Evolutionary conservation across 2,329 filamentous ascomycete species (phyloP), one percentile per base, ranked within the genome.

Genomic region (Elsinoe necatrix): DNA sequence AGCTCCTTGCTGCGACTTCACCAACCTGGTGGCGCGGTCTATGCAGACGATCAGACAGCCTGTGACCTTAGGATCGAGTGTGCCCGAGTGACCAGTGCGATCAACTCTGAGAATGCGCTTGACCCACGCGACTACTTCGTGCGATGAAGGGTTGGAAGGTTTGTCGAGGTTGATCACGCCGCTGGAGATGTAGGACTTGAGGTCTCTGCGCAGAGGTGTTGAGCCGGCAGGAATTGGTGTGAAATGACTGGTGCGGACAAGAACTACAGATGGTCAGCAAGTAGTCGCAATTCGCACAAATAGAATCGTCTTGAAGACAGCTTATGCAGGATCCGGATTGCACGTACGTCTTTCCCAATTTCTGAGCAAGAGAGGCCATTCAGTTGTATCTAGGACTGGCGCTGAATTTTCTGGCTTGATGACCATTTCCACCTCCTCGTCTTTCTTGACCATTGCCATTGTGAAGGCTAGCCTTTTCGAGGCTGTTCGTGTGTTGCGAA

Each of bases 41-140:
- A 97, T 88, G 75, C 89, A 95, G 69, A 95, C 89, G 70, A 95
- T 95, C 71, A 95, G 77, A 74, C 90, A 95, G 66, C 91, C 91
- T 50, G 91, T 98, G 69, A 98, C 93, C 77, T 96, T 97, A 69
- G 92, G 92, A 72, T 98, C 93, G 67, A 98, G 87, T 61, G 93
- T 98, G 72, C 93, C 93, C 65, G 90, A 95, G 82, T 98, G 93
- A 64, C 93, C 93, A 60, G 93, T 98, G 78, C 97, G 96, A 71
- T 98, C 92, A 61, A 87, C 85, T 69, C 88, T 89, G 57, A 98
- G 80, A 68, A 97, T 97, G 67, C 92, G 86, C 85, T 98, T 98
- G 66, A 97, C 87, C 93, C 93, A 98, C 64, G 93, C 92, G 69
- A 98, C 93, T 63, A 98, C 93, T 80, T 98, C 93, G 81, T 98